A percentile compares a stretch with the other conserved stretches of the same genome.
Conservation (phyloP, 2,329 filamentous ascomycete species). For the Apiospora rasikravindrae region DNA sequence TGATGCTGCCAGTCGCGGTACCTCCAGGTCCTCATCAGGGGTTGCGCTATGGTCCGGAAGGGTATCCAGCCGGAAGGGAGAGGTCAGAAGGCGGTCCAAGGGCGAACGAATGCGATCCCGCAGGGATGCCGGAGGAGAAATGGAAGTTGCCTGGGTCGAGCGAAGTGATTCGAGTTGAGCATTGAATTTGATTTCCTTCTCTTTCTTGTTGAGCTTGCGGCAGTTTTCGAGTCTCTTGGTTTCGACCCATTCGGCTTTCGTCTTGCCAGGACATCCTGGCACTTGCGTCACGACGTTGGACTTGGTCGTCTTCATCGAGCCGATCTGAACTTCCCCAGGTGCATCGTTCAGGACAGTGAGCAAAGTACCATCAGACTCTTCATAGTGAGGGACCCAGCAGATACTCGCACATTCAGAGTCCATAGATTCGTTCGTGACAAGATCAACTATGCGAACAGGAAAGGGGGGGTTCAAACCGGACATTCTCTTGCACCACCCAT, state of each 20-base stretch:
- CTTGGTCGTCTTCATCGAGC: background rate
- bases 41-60: background rate
- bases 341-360: constrained; percentile 34
- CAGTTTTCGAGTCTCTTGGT: constrained; percentile 23
- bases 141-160: background rate
- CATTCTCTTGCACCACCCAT: constrained; percentile 29
- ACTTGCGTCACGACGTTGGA: constrained; percentile 13
- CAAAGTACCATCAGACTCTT: constrained; percentile 27
- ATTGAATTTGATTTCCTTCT: constrained; percentile 28
- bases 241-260: constrained; percentile 23
- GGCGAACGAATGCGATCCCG: background rate
- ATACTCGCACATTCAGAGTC: constrained; percentile 26
- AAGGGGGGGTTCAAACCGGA: constrained; percentile 14
- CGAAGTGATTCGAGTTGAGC: constrained; percentile 27
- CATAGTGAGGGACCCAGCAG: constrained; percentile 35
- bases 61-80: background rate
- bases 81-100: background rate
- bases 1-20: constrained; percentile 13
- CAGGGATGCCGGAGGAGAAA: background rate
- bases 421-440: constrained; percentile 26
- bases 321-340: constrained; percentile 6
- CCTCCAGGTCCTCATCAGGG: constrained; percentile 21
- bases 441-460: constrained; percentile 28
- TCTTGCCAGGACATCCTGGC: background rate
- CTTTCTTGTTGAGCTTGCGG: constrained; percentile 20